These are phyloP conservation scores for Orbilia oligospora DNA, from an alignment of 2,329 filamentous ascomycete species.

Conservation along the genomic window DNA sequence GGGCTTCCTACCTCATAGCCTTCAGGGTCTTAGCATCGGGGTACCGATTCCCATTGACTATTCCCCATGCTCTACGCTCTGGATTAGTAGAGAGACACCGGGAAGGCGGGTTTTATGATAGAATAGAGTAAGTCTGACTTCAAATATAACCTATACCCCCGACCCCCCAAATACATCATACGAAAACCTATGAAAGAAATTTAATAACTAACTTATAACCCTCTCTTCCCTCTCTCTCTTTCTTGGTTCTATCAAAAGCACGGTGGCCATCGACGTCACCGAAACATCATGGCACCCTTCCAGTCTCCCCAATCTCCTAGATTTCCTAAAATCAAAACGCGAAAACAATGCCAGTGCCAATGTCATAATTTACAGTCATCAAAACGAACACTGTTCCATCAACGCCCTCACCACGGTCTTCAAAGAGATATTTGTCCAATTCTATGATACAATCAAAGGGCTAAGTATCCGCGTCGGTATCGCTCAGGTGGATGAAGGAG, in stretches of 20 bases:
- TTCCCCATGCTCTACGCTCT: constrained; percentile 20
- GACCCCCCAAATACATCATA: too few relatives aligned
- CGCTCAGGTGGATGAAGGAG: background rate
- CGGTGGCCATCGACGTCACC: constrained; percentile 26
- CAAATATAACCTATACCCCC: too few relatives aligned
- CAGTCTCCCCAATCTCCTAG: background rate
- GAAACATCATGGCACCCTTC: background rate
- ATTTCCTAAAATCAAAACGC: background rate
- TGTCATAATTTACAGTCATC: constrained; percentile 19
- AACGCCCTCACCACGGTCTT: background rate
- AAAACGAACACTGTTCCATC: constrained; percentile 13
- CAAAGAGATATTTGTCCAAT: background rate
- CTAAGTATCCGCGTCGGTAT: constrained; percentile 22
- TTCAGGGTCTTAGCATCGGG: constrained; percentile 4
- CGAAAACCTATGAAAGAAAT: too few relatives aligned
- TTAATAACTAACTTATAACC: too few relatives aligned
- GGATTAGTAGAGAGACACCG: background rate
- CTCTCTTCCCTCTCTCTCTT: too few relatives aligned
- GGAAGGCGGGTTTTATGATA: background rate
- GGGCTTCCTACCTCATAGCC: background rate
- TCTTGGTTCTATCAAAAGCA: constrained; percentile 5
- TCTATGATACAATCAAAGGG: background rate
- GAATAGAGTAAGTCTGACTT: constrained; percentile 19
- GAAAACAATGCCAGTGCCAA: background rate
- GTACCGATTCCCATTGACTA: constrained; percentile 14